A percentile compares a stretch with the other conserved stretches of the same genome.
phyloP scores from a whole-genome alignment of 2,329 filamentous ascomycete species.

The Pseudopyrenochaeta lycopersici region DNA sequence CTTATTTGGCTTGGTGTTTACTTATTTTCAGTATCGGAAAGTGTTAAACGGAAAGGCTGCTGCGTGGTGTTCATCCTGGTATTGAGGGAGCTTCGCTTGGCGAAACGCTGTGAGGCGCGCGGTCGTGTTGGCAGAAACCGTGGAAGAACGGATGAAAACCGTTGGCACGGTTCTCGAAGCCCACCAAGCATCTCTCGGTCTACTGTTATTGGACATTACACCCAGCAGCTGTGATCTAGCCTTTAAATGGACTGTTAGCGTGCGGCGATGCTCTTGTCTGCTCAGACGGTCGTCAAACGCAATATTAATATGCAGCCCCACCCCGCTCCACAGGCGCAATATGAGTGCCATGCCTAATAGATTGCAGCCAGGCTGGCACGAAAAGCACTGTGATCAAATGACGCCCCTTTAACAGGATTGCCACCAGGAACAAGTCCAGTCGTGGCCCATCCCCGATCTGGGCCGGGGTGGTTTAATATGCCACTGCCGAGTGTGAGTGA shows the following conservation, averaged over 20 bases:
- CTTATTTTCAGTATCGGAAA: background rate
- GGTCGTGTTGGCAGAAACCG: background rate
- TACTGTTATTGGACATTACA: background rate
- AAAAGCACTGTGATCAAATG: slow-evolving; percentile 22
- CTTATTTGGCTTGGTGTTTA: background rate
- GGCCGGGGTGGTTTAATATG: slow-evolving; percentile 6
- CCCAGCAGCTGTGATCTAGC: slow-evolving; percentile 1
- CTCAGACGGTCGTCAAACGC: slow-evolving; percentile 11
- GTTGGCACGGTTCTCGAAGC: slow-evolving; percentile 19
- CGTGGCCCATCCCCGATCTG: slow-evolving; percentile 7
- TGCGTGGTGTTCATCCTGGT: background rate
- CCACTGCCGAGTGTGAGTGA: slow-evolving; percentile 19
- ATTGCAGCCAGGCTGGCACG: slow-evolving; percentile 17
- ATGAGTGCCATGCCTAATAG: slow-evolving; percentile 28
- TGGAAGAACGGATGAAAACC: slow-evolving; percentile 9
- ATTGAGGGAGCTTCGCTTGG: background rate
- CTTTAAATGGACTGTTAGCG: slow-evolving; percentile 4
- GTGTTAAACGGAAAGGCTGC: background rate
- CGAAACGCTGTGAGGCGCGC: background rate
- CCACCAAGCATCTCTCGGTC: background rate
- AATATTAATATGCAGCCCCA: slow-evolving; percentile 21
- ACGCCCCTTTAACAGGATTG: slow-evolving; percentile 12
- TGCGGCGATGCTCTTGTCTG: background rate
- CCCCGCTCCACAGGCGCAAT: slow-evolving; percentile 29
- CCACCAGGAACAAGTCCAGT: slow-evolving; percentile 3